A percentile compares a stretch with the other conserved stretches of the same genome.
Conservation (phyloP, 2,329 filamentous ascomycete genomes). For the Diplodia mutila region DNA sequence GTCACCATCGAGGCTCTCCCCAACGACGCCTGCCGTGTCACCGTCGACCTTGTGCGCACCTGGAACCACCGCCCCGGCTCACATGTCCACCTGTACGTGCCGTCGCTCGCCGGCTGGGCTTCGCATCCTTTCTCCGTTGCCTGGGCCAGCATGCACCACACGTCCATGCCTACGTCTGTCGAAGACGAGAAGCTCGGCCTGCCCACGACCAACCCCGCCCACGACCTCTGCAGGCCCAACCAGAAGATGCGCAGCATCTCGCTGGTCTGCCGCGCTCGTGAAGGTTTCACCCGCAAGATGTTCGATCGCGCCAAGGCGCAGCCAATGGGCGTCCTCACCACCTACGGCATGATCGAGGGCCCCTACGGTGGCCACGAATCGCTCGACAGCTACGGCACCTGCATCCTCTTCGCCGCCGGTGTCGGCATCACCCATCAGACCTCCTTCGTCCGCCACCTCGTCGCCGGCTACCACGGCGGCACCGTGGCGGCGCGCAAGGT, state of each 20-base stretch:
- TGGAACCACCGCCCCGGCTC: conserved; percentile 59
- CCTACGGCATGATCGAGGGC: conserved; percentile 72
- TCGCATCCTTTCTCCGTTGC: conserved; percentile 57
- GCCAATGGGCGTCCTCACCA: conserved; percentile 64
- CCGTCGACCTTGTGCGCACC: conserved; percentile 60
- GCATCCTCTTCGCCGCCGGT: conserved; percentile 78
- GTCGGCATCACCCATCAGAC: conserved; percentile 82
- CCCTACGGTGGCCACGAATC: conserved; percentile 74
- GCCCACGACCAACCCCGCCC: conserved; percentile 35
- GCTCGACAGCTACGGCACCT: conserved; percentile 75
- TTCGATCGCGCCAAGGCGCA: conserved; percentile 68
- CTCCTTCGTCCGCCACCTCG: conserved; percentile 73
- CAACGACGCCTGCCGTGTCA: conserved; percentile 63
- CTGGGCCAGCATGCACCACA: conserved; percentile 19
- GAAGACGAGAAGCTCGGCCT: conserved; percentile 37
- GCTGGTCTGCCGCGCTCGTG: conserved; percentile 73
- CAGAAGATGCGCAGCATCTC: conserved; percentile 59
- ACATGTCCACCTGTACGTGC: conserved; percentile 65
- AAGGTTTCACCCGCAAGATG: conserved; percentile 72
- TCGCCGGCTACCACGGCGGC: conserved; percentile 68
- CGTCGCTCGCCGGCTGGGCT: conserved; percentile 46
- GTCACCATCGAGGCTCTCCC: conserved; percentile 63
- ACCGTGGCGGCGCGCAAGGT: conserved; percentile 73
- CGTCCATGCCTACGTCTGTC: conserved; percentile 28
- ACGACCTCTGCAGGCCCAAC: conserved; percentile 32